Conservation (phyloP, 306 rosid species). For the Ziziphus jujuba region DNA sequence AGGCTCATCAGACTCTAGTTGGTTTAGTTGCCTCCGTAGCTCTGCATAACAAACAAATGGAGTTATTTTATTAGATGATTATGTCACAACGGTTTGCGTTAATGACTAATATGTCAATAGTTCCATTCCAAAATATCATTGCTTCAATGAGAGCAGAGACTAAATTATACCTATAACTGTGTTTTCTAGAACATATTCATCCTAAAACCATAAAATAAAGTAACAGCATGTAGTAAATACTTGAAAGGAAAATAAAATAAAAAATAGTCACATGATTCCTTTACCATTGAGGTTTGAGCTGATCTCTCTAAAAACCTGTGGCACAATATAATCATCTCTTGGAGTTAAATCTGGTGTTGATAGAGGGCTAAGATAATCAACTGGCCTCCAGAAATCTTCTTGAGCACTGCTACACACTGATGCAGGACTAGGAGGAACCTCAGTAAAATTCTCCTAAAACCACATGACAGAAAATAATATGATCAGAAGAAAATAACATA, state of each 20-base stretch:
- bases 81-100: too few species aligned
- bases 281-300: slow-evolving; percentile 83
- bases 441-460: slow-evolving; percentile 85
- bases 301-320: slow-evolving; percentile 76
- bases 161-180: not conserved
- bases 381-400: slow-evolving; percentile 78
- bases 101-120: too few species aligned
- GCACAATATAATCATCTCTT: slow-evolving; percentile 51
- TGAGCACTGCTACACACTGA: slow-evolving; percentile 89
- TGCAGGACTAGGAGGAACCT: slow-evolving; percentile 99
- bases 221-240: not conserved
- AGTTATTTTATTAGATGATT: not conserved
- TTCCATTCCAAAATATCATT: too few species aligned
- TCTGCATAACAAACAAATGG: slow-evolving; percentile 48
- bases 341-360: slow-evolving; percentile 81
- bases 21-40: slow-evolving; percentile 75
- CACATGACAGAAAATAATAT: slow-evolving; percentile 20
- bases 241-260: not conserved
- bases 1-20: slow-evolving; percentile 63
- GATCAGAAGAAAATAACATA: not conserved
- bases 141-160: too few species aligned
- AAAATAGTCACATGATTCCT: not conserved
- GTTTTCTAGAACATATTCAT: not conserved
- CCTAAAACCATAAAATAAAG: not conserved
- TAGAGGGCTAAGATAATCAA: slow-evolving; percentile 67